Percentiles rank a stretch among this genome's conserved stretches.
Evolutionary conservation across 2,329 filamentous ascomycete species (phyloP).

Genomic region (Aureobasidium sp.): DNA sequence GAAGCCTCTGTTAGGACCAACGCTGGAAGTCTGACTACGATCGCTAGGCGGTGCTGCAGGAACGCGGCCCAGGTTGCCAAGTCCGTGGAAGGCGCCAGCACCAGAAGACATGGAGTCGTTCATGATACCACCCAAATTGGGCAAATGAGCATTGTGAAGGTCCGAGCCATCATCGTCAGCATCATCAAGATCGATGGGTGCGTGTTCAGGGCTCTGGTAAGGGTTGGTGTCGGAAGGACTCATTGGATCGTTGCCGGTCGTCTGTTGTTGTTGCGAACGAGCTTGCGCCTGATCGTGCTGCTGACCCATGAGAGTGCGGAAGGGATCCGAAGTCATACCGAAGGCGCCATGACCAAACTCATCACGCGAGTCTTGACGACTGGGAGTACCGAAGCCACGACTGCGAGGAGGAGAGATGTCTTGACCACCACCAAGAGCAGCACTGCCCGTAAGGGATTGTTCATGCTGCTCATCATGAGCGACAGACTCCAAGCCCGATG

Average conservation of each 20-base stretch:
- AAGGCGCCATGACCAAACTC: slow-evolving; percentile 55
- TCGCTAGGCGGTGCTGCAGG: slow-evolving; percentile 63
- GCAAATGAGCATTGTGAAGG: slow-evolving; percentile 36
- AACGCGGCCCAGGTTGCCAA: slow-evolving; percentile 32
- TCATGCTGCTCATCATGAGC: slow-evolving; percentile 54
- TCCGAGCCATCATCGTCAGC: slow-evolving; percentile 29
- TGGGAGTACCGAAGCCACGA: slow-evolving; percentile 37
- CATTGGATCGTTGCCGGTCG: slow-evolving; percentile 56
- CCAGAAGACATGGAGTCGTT: slow-evolving; percentile 17
- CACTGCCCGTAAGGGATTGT: slow-evolving; percentile 57
- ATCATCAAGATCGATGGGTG: slow-evolving; percentile 56
- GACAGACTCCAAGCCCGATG: slow-evolving; percentile 47
- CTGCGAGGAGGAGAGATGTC: slow-evolving; percentile 54
- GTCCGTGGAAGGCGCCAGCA: slow-evolving; percentile 27
- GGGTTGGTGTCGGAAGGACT: slow-evolving; percentile 96
- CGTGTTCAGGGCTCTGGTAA: slow-evolving; percentile 81
- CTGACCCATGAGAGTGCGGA: slow-evolving; percentile 48
- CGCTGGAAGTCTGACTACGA: slow-evolving; percentile 87
- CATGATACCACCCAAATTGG: slow-evolving; percentile 49
- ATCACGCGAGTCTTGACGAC: slow-evolving; percentile 47
- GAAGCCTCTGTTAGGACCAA: slow-evolving; percentile 66
- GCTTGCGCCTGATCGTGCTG: slow-evolving; percentile 49
- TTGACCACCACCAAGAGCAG: slow-evolving; percentile 66
- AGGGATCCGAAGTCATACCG: slow-evolving; percentile 49
- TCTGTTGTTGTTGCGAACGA: slow-evolving; percentile 37